Evolutionary conservation across 2,329 filamentous ascomycete genomes (phyloP).

Genomic region (Pseudomassariella vexata): DNA sequence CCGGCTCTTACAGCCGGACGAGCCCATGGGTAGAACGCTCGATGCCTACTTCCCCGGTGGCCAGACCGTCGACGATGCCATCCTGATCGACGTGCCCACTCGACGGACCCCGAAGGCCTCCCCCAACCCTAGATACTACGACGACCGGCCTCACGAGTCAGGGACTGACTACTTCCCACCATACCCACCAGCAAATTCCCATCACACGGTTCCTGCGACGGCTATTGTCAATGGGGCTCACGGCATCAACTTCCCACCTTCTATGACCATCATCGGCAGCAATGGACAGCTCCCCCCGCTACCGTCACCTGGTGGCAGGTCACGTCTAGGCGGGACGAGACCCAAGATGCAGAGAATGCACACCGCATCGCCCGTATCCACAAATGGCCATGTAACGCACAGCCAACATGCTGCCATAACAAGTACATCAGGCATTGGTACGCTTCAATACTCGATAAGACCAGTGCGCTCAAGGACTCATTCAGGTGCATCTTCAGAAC

Average conservation of each 20-base stretch:
- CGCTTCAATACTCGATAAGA: conserved; percentile 32
- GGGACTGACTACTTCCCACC: conserved; percentile 28
- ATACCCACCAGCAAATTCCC: conserved; percentile 16
- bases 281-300: conserved; percentile 76
- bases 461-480: conserved; percentile 50
- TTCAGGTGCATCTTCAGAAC: conserved; percentile 51
- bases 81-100: conserved; percentile 80
- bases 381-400: conserved; percentile 40
- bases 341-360: conserved; percentile 59
- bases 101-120: conserved; percentile 76
- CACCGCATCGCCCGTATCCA: conserved; percentile 67
- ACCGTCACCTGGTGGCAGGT: conserved; percentile 72
- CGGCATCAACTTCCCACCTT: conserved; percentile 41
- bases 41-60: conserved; percentile 82
- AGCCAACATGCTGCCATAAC: conserved; percentile 19
- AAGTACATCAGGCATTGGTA: conserved; percentile 27
- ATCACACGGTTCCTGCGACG: conserved; percentile 11
- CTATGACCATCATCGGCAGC: conserved; percentile 74
- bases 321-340: conserved; percentile 33
- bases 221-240: conserved; percentile 19
- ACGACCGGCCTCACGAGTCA: conserved; percentile 27
- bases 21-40: conserved; percentile 70
- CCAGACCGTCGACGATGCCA: conserved; percentile 80
- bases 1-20: conserved; percentile 76
- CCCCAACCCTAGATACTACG: conserved; percentile 40